phyloP scores from a whole-genome alignment of 2,329 filamentous ascomycete genomes.

The Parascedosporium putredinis region DNA sequence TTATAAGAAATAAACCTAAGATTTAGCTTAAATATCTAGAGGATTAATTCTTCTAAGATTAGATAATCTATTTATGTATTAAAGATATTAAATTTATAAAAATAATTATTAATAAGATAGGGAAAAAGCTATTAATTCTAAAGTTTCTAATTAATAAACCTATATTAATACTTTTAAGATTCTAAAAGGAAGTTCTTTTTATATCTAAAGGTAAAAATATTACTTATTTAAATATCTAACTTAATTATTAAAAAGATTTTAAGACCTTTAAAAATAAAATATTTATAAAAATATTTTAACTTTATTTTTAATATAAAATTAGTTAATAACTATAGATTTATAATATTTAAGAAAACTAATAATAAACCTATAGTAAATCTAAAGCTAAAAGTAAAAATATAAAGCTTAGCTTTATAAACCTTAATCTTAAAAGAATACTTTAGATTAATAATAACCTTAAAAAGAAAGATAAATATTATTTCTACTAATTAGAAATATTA shows the following conservation, averaged over 20 bases:
- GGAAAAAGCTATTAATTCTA: slow-evolving; percentile 1
- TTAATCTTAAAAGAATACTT: too few species aligned
- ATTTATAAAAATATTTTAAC: background rate
- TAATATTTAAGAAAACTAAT: background rate
- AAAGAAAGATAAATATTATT: too few species aligned
- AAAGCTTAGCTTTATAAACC: background rate
- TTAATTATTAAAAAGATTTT: slow-evolving; percentile 5
- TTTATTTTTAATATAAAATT: background rate
- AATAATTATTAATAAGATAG: slow-evolving; percentile 1
- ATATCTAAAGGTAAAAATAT: slow-evolving; percentile 3
- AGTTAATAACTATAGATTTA: background rate
- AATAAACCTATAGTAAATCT: background rate
- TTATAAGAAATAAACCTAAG: too few species aligned
- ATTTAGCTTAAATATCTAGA: too few species aligned
- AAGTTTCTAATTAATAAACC: slow-evolving; percentile 6
- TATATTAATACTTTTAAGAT: slow-evolving; percentile 5
- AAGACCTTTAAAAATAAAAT: slow-evolving; percentile 2
- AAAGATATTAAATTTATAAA: too few species aligned
- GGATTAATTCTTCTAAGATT: too few species aligned
- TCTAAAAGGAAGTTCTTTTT: background rate
- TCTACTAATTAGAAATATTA: too few species aligned
- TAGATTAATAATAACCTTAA: too few species aligned
- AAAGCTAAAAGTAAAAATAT: slow-evolving; percentile 3
- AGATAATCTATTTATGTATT: too few species aligned
- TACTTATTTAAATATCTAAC: slow-evolving; percentile 4